A percentile compares a stretch with the other conserved stretches of the same genome.
phyloP scores from a whole-genome alignment of 2,329 filamentous ascomycete species.

The Escovopsis sp. region DNA sequence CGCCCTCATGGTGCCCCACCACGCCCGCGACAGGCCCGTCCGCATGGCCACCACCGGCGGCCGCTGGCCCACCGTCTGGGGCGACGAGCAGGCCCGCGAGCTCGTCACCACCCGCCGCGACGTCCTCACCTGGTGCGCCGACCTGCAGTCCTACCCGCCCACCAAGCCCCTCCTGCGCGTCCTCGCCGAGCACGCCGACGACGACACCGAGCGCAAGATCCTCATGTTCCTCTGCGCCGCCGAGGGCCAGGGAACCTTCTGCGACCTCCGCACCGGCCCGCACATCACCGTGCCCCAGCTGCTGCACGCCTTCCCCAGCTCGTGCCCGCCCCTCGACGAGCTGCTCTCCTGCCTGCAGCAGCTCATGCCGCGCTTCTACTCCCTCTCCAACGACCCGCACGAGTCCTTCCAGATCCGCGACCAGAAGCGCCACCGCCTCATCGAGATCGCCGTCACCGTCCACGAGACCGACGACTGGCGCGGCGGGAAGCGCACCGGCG shows the following conservation, averaged over 20 bases:
- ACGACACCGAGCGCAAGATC: slow-evolving; percentile 76
- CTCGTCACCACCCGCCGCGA: slow-evolving; percentile 83
- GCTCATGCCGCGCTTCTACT: slow-evolving; percentile 97
- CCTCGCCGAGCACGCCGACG: slow-evolving; percentile 69
- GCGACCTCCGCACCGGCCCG: slow-evolving; percentile 81
- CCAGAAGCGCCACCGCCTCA: slow-evolving; percentile 58
- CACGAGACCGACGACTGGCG: slow-evolving; percentile 77
- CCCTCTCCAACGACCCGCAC: slow-evolving; percentile 88
- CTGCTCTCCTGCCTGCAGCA: slow-evolving; percentile 70
- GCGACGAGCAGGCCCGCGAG: slow-evolving; percentile 70
- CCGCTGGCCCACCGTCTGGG: slow-evolving; percentile 97
- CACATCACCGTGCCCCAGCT: slow-evolving; percentile 77
- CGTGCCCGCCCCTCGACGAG: slow-evolving; percentile 71
- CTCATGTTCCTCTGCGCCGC: slow-evolving; percentile 74
- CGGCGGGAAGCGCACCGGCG: slow-evolving; percentile 57
- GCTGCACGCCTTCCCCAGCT: slow-evolving; percentile 80
- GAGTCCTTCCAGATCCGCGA: slow-evolving; percentile 55
- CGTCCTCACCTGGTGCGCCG: slow-evolving; percentile 88
- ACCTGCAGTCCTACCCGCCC: slow-evolving; percentile 83
- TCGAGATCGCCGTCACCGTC: slow-evolving; percentile 94
- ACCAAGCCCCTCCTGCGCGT: slow-evolving; percentile 77
- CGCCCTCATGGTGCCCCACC: slow-evolving; percentile 64
- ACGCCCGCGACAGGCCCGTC: slow-evolving; percentile 71
- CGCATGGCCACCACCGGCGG: slow-evolving; percentile 65
- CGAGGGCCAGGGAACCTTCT: slow-evolving; percentile 85